Base-by-base conservation (phyloP, 2,329 filamentous ascomycete genomes). In the Fusarium paranaense region DNA sequence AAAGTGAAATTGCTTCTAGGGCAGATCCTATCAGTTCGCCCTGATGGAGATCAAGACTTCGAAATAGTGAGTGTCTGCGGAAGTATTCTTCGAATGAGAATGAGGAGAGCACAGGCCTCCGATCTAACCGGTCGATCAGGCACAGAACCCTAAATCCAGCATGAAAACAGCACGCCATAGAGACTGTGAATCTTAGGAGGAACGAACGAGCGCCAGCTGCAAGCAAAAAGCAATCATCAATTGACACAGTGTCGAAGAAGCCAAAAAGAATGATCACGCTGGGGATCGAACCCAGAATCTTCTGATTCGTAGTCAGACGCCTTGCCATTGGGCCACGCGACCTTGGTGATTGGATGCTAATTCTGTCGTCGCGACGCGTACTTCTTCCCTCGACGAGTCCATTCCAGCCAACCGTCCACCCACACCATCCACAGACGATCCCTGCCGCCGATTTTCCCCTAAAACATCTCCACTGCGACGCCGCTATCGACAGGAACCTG, bases 231-330 rank as follows among this genome's bases (percentile, higher is more conserved):
- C 6, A 27, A 27, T 1, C 22, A 10, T 8, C 7, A 16, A 3
- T 18, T 4, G 13, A 47, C 9, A 18, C 14, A 42, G 9, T 16
- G 14, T 47, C 22, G 4, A 27, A 3, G 5, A 18, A 25, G 14
- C 18, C 35, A 37, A 61, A 73, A 73, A 62, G 13, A 25, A 62
- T 75, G 72, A 75, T 73, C 72, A 73, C 70, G 73, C 62, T 65
- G 64, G 78, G 78, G 78, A 72, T 80, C 78, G 78, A 80, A 80
- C 78, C 78, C 76, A 78, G 72, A 76, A 80, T 80, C 78, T 80
- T 77, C 78, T 80, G 78, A 80, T 80, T 80, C 78, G 78, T 80
- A 80, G 78, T 79, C 78, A 80, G 78, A 80, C 78, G 78, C 78
- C 78, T 78, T 80, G 78, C 78, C 78, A 79, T 79, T 79, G 75